Base-by-base conservation (phyloP, 2,329 filamentous ascomycete genomes). In the Cladosporium oxysporum region DNA sequence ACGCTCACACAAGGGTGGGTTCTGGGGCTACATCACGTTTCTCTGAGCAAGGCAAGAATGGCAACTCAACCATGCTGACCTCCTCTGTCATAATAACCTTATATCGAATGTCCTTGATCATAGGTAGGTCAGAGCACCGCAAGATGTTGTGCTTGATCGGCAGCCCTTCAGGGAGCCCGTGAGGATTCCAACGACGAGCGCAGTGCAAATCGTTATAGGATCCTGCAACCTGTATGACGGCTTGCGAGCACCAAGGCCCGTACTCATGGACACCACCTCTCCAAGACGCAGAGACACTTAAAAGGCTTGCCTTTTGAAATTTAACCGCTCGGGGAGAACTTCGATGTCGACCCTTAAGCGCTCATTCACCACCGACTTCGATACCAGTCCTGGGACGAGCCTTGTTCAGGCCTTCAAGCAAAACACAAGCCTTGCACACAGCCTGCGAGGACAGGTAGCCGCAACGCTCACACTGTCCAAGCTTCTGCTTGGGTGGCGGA, bases 371-470 rank as follows among this genome's bases (percentile, higher is more conserved):
- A 6, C 67, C 74, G 50, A 80, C 71, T 29, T 76, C 76, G 50
- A 81, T 77, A 28, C 72, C 74, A 5, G 74, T 77, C 60, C 79
- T 81, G 0, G 83, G 82, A 12, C 82, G 71, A 68, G 82, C 87
- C 73, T 95, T 97, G 76, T 99, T 99, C 58, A 99, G 78, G 0
- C 91, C 92, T 72, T 98, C 93, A 2, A 99, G 85, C 53, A 99
- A 82, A 68, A 89, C 90, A 76, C 95, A 99, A 0, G 95, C 95
- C 79, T 99, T 96, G 79, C 95, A 99, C 47, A 97, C 87, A 33
- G 87, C 86, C 78, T 99, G 95, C 72, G 93, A 97, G 2, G 95
- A 97, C 78, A 99, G 91, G 76, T 98, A 99, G 16, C 95, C 95
- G 72, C 95, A 99, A 62, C 87, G 89, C 74, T 90, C 87, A 75